Base-by-base conservation (phyloP, 305 asterid genomes). In the Solanum hybrid region DNA sequence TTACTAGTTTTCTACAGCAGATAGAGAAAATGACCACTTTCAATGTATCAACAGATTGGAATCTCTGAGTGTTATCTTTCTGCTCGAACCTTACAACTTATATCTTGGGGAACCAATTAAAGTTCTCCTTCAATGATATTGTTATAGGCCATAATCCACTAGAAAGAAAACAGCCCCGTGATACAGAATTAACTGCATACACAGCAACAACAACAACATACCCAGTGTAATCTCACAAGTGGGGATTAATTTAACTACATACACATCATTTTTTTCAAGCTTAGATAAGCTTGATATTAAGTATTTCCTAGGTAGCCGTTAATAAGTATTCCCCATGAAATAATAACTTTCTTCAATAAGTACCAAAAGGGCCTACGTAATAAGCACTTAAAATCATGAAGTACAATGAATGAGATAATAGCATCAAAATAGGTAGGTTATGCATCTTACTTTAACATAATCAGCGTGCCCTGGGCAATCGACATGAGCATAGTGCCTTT, bases 391-490 rank as follows among this genome's bases (percentile, higher is more conserved):
- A 46, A 31, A 31, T 85, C 31, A 51, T 6, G 0, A 82, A 82
- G 46, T 85, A 56, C 3, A 7, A 85, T 82, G 35, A 85, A 32
- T 56, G 40, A 56, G 87, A 85, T 10, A 24, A 80, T 24, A 5
- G 35, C 66, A 24, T 24, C 35, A 79, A 80, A 38, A 40, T 40
- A 80, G 35, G 64, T 38, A 80, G 66, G 32, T 56, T 31, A 32
- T 20, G 75, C 72, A 85, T 90, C 97, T 92, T 90, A 96, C 99
- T 91, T 97, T 96, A 84, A 97, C 99, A 91, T 97, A 97, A 89
- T 97, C 99, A 24, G 99, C 99, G 36, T 96, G 99, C 11, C 99
- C 99, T 6, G 99, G 99, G 90, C 99, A 97, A 91, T 97, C 99
- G 3, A 97, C 99, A 86, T 97, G 99, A 42, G 99, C 99, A 90